phyloP scores from a whole-genome alignment of 176 grass and related monocot genomes.

The Carex parvula region DNA sequence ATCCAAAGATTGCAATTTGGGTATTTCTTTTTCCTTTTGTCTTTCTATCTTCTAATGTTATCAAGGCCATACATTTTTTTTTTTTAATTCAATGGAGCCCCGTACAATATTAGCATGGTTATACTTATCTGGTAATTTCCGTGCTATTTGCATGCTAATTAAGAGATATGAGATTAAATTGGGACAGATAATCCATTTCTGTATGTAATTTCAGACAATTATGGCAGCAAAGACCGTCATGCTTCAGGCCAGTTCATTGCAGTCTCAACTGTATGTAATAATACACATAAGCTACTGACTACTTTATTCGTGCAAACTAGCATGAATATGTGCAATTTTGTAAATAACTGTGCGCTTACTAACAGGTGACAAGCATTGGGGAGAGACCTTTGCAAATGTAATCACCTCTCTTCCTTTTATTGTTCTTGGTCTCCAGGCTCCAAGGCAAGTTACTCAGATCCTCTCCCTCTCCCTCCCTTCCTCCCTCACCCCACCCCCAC shows the following conservation, averaged over 20 bases:
- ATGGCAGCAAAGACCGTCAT: constrained; percentile 74
- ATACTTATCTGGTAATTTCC: not conserved
- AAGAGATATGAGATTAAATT: not conserved
- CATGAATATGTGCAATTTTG: not conserved
- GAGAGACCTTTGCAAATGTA: constrained; percentile 87
- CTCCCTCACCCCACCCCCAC: too few species aligned
- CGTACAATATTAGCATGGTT: not conserved
- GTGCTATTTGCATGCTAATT: not conserved
- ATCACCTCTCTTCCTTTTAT: constrained; percentile 88
- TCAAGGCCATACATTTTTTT: not conserved
- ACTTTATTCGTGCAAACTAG: not conserved
- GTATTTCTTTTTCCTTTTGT: constrained; percentile 24
- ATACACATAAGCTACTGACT: not conserved
- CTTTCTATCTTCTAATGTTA: not conserved
- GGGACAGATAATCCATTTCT: constrained; percentile 7
- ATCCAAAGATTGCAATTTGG: constrained; percentile 50
- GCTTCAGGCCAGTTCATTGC: constrained; percentile 74
- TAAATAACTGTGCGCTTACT: constrained; percentile 21
- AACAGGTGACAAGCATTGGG: constrained; percentile 72
- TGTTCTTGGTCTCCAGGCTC: constrained; percentile 65
- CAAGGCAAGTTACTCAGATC: constrained; percentile 51
- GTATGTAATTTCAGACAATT: constrained; percentile 47
- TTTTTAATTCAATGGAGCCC: not conserved
- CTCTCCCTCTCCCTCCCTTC: not conserved
- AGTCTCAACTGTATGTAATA: constrained; percentile 61